Evolutionary conservation across 352 stramenopile genomes (phyloP), one percentile per base, ranked within the genome.

Genomic region (Globisporangium ultimum): DNA sequence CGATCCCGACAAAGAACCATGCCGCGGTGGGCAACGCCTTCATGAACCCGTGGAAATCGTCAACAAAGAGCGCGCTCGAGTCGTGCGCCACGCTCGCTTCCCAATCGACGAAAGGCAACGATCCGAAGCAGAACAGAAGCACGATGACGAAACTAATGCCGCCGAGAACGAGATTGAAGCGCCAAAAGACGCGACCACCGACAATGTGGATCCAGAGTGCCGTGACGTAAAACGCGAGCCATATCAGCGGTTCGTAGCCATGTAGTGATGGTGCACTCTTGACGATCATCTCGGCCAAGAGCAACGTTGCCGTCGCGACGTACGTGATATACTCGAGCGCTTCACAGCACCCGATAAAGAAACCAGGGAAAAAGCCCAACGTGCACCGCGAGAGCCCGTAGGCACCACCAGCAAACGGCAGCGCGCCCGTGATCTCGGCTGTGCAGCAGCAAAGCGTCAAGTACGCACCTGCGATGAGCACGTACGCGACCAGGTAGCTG

Each of bases 1-100:
- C 76, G 13, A 84, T 68, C 0, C 72, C 72, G 2, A 85, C 74
- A 41, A 80, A 85, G 15, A 80, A 75, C 72, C 76, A 79, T 1
- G 66, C 64, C 21, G 63, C 70, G 9, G 75, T 45, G 48, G 73
- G 71, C 3, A 81, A 53, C 1, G 46, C 47, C 21, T 72, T 72
- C 59, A 75, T 71, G 52, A 81, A 78, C 1, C 61, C 71, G 5
- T 46, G 9, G 36, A 75, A 67, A 18, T 46, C 59, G 21, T 61
- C 57, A 14, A 64, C 60, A 17, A 62, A 55, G 21, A 10, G 2
- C 54, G 54, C n/a, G n/a, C 42, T 18, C 24, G 54, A n/a, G 15
- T 60, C 38, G 20, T 18, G 13, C 0, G 40, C 53, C 22, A 61
- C 63, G 38, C 57, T 68, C 40, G 17, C 18, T 58, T 17, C 1